phyloP scores from a whole-genome alignment of 2,329 filamentous ascomycete species.

The Pseudogymnoascus sp. region DNA sequence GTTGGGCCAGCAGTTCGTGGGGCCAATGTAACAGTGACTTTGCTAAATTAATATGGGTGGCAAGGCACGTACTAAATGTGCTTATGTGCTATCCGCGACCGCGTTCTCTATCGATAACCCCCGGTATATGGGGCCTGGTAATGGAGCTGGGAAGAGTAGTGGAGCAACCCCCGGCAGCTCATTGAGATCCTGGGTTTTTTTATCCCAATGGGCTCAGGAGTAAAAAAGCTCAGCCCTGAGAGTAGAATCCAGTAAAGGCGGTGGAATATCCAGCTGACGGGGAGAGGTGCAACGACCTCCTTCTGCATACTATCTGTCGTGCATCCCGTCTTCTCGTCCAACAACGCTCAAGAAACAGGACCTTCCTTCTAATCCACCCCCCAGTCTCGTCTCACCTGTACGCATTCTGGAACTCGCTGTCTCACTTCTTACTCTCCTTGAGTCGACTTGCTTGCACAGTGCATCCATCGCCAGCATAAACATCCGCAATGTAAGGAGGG shows the following conservation, averaged over 20 bases:
- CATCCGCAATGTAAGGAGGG: constrained; percentile 4
- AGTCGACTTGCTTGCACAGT: not conserved
- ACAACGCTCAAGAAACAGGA: not conserved
- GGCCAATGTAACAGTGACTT: not conserved
- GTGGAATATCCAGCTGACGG: not conserved
- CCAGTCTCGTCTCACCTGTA: constrained; percentile 6
- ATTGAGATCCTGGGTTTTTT: constrained; percentile 2
- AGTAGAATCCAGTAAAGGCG: not conserved
- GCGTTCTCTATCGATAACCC: constrained; percentile 1
- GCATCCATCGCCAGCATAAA: constrained; percentile 2
- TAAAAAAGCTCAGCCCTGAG: not conserved
- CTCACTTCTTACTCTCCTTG: not conserved
- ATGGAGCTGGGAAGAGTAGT: not conserved
- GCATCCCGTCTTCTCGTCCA: constrained; percentile 1
- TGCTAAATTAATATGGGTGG: not conserved
- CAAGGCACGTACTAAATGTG: not conserved
- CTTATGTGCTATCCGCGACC: not conserved
- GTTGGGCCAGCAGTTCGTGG: not conserved
- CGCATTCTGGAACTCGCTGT: constrained; percentile 1
- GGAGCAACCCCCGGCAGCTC: not conserved
- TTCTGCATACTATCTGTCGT: not conserved
- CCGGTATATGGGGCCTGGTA: constrained; percentile 1
- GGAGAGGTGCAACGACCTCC: not conserved
- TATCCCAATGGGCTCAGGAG: constrained; percentile 2
- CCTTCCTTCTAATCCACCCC: not conserved